Evolutionary conservation across 192 early-diverging fungal genomes (phyloP), one percentile per base, ranked within the genome.

Genomic region (Coemansia sp.): DNA sequence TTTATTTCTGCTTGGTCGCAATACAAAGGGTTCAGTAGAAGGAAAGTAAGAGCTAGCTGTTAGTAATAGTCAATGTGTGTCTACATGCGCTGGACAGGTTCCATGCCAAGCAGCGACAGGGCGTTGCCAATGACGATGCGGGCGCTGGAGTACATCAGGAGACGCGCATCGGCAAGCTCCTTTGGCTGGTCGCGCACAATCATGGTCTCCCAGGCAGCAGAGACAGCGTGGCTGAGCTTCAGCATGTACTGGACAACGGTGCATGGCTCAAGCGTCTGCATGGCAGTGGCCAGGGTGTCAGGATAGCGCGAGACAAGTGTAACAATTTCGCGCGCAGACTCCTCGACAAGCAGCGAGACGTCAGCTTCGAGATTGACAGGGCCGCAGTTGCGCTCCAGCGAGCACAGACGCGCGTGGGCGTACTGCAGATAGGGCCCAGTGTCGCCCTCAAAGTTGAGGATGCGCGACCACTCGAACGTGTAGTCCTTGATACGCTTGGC

Each of bases 391-490:
- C 96, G 95, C 84, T 96, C 92, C 53, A 99, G 91, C 67, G 95
- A 97, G 84, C 92, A 94, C 43, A 97, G 84, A 75, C 98, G 96
- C 40, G 98, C 89, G 76, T 99, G 96, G n/a, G 96, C 92, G 76
- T 97, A 99, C 86, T 98, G 96, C 32, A 99, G 84, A 84, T 99
- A 99, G 19, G 97, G 97, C n/a, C 96, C 98, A 40, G 98, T 99
- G 83, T 97, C 94, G 71, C 98, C 98, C 77, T 98, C 95, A 71
- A 97, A 96, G 65, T 89, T 87, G 72, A 96, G 90, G 90, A 98
- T 96, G 65, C 93, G 89, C 67, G 86, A 85, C 89, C 91, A 93
- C 76, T 94, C 87, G 74, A 99, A 96, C 40, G 88, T 89, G 70
- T 99, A 99, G 87, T 97, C 95, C 84, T 94, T 94, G 84, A 93